phyloP scores from a whole-genome alignment of 352 stramenopile species.

The Globisporangium recalcitrans region DNA sequence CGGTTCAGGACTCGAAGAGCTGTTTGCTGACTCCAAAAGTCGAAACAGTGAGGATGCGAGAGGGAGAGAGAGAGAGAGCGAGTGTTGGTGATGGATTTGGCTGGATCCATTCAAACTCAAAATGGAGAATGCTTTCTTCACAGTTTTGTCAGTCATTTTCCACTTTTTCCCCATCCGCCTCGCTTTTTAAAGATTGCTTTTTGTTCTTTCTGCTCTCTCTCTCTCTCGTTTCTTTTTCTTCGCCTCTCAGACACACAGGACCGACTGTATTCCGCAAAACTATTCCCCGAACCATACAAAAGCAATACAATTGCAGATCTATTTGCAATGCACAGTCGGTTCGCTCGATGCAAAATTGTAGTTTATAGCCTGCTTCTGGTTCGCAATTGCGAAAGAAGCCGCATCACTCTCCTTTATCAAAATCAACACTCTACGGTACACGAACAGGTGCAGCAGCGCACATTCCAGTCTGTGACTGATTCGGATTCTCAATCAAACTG shows the following conservation, averaged over 20 bases:
- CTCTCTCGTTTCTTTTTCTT: not conserved
- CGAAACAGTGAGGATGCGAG: not conserved
- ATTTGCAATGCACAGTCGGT: not conserved
- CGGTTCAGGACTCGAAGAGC: not conserved
- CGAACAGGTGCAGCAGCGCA: not conserved
- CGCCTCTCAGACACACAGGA: not conserved
- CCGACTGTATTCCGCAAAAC: not conserved
- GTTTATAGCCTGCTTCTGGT: not conserved
- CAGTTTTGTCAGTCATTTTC: not conserved
- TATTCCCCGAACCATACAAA: not conserved
- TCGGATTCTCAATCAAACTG: conserved; percentile 5
- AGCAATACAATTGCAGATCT: not conserved
- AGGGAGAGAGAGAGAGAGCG: not conserved
- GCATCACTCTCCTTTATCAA: not conserved
- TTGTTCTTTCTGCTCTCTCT: not conserved
- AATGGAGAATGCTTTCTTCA: no score
- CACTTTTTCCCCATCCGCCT: not conserved
- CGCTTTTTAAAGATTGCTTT: not conserved
- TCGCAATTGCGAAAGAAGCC: not conserved
- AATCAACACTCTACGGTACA: not conserved
- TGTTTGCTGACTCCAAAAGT: not conserved
- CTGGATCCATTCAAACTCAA: not conserved
- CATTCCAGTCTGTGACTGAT: conserved; percentile 4
- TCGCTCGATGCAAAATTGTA: not conserved
- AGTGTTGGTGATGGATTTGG: not conserved